These are phyloP conservation scores for Trametes sanguinea DNA, from an alignment of 768 basidiomycete species.

Conservation along the genomic window DNA sequence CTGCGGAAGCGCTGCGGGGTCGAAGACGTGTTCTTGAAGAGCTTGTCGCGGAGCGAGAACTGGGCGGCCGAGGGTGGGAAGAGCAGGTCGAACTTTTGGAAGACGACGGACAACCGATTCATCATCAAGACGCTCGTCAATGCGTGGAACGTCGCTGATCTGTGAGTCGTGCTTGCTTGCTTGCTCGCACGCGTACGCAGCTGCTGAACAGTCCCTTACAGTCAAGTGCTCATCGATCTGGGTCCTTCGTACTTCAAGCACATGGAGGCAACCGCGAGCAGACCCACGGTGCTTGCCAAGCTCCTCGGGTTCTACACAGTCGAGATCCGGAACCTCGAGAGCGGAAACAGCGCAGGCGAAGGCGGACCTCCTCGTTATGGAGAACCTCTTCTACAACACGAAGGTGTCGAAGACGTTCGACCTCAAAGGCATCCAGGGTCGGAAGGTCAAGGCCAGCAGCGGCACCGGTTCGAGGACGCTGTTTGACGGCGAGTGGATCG, in stretches of 20 bases:
- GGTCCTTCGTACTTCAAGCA: slow-evolving; percentile 80
- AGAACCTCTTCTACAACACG: slow-evolving; percentile 77
- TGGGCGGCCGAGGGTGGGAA: slow-evolving; percentile 84
- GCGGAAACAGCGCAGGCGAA: slow-evolving; percentile 62
- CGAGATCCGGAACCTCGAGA: slow-evolving; percentile 73
- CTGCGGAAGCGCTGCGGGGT: slow-evolving; percentile 68
- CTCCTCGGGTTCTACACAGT: slow-evolving; percentile 82
- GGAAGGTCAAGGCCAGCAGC: slow-evolving; percentile 60
- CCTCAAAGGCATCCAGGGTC: slow-evolving; percentile 79
- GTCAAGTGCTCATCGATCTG: slow-evolving; percentile 77
- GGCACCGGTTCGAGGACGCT: slow-evolving; percentile 54
- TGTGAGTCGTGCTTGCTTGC: slow-evolving; percentile 47
- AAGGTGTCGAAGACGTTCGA: slow-evolving; percentile 74
- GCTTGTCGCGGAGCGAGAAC: slow-evolving; percentile 56
- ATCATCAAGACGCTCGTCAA: slow-evolving; percentile 86
- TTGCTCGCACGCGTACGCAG: neutral
- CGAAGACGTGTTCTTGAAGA: slow-evolving; percentile 57
- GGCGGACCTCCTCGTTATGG: slow-evolving; percentile 81
- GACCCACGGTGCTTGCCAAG: slow-evolving; percentile 73
- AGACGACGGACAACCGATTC: slow-evolving; percentile 73
- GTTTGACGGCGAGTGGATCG: slow-evolving; percentile 86
- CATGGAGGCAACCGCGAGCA: slow-evolving; percentile 67
- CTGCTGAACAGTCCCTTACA: too few species aligned
- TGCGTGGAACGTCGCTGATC: slow-evolving; percentile 84
- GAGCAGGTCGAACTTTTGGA: slow-evolving; percentile 81